These are phyloP conservation scores for Saturnispora sekii DNA, from an alignment of 805 yeast genomes.

Conservation along the genomic window DNA sequence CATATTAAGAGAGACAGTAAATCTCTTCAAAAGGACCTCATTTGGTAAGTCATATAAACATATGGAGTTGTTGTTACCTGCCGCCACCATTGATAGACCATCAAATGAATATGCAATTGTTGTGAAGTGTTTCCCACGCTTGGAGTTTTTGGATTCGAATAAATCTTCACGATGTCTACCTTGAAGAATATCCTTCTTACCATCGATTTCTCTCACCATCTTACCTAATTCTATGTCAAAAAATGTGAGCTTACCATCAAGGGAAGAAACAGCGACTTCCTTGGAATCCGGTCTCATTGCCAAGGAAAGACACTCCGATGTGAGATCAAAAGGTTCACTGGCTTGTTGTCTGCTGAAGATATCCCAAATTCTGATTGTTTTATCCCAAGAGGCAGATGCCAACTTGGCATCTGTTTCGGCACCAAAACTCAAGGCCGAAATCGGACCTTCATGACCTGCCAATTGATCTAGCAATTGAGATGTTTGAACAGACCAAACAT, in stretches of 20 bases:
- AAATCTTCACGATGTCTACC: conserved; percentile 81
- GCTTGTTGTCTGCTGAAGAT: conserved; percentile 78
- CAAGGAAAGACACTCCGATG: conserved; percentile 73
- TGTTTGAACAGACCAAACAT: conserved; percentile 96
- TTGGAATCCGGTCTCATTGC: conserved; percentile 91
- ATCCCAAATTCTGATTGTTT: conserved; percentile 87
- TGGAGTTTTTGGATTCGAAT: conserved; percentile 69
- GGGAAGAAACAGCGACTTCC: conserved; percentile 75
- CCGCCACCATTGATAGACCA: conserved; percentile 81
- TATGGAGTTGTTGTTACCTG: conserved; percentile 84
- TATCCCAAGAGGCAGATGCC: conserved; percentile 96
- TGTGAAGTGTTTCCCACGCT: conserved; percentile 76
- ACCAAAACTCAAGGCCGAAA: conserved; percentile 81
- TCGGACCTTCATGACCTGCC: conserved; percentile 93
- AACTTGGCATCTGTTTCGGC: conserved; percentile 55
- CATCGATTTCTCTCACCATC: conserved; percentile 78
- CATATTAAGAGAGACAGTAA: conserved; percentile 84
- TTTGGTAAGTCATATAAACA: conserved; percentile 86
- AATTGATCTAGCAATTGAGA: conserved; percentile 81
- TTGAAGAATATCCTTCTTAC: conserved; percentile 72
- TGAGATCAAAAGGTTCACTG: conserved; percentile 84
- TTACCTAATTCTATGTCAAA: conserved; percentile 78
- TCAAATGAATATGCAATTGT: conserved; percentile 81
- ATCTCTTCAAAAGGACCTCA: conserved; percentile 75
- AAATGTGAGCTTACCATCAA: conserved; percentile 78